These are phyloP conservation scores for Prorocentrum cordatum DNA, from an alignment of 169 alveolate genomes.

Conservation along the genomic window DNA sequence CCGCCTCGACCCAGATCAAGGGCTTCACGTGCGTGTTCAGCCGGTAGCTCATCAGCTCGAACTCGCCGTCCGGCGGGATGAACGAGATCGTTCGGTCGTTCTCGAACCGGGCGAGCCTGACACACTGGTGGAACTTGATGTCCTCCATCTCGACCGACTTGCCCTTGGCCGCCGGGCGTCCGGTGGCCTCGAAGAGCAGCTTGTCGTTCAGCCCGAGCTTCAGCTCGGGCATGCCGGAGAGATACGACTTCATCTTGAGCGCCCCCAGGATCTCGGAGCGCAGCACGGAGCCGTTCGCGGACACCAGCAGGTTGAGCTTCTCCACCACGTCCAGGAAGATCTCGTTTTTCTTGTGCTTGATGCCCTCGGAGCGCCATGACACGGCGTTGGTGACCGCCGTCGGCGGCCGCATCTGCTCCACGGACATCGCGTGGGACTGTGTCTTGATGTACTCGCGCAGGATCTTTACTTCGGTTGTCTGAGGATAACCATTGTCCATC, in stretches of 20 bases:
- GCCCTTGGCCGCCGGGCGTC: constrained; percentile 72
- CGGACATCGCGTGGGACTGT: constrained; percentile 83
- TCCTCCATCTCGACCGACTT: constrained; percentile 97
- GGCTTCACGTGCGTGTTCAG: constrained; percentile 91
- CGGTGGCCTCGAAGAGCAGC: constrained; percentile 78
- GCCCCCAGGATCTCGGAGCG: constrained; percentile 95
- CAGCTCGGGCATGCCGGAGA: constrained; percentile 98
- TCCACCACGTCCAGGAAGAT: constrained; percentile 98
- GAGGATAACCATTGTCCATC: constrained; percentile 99
- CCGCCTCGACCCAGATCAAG: constrained; percentile 91
- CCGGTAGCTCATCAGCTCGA: constrained; percentile 96
- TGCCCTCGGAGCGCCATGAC: constrained; percentile 92
- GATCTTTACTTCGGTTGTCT: constrained; percentile 82
- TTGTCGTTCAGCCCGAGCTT: constrained; percentile 97
- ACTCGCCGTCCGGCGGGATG: constrained; percentile 95
- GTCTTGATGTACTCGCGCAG: constrained; percentile 89
- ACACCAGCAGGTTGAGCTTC: constrained; percentile 85
- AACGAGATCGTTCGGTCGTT: constrained; percentile 80
- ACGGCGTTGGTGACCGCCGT: constrained; percentile 58
- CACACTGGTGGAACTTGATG: constrained; percentile 95
- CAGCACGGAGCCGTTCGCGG: constrained; percentile 86
- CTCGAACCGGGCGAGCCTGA: constrained; percentile 86
- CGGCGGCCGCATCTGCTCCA: constrained; percentile 66
- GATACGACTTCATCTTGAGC: constrained; percentile 90
- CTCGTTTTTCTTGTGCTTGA: constrained; percentile 95